A percentile compares a stretch with the other conserved stretches of the same genome.
These are phyloP conservation scores for Dioszegia hungarica DNA, from an alignment of 768 basidiomycete genomes.

Conservation along the genomic window DNA sequence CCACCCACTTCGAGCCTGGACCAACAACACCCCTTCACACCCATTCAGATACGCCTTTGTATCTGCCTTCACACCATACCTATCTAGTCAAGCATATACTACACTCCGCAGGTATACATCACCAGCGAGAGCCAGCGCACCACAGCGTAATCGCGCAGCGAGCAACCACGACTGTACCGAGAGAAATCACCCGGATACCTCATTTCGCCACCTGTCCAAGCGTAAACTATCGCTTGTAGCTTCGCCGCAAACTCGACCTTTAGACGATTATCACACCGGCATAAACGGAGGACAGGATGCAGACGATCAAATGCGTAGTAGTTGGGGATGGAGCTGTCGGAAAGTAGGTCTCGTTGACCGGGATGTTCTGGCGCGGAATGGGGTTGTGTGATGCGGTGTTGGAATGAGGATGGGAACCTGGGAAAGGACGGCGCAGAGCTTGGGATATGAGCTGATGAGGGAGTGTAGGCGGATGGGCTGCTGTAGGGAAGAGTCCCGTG, in stretches of 20 bases:
- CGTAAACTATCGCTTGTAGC: neutral
- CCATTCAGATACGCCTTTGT: too few species aligned
- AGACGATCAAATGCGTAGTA: conserved; percentile 51
- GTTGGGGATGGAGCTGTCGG: conserved; percentile 53
- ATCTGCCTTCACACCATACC: too few species aligned
- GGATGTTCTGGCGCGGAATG: neutral
- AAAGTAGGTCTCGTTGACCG: conserved; percentile 42
- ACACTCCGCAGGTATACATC: too few species aligned
- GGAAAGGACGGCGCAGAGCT: neutral
- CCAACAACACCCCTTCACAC: too few species aligned
- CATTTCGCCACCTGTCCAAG: conserved; percentile 2
- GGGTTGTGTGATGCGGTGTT: neutral
- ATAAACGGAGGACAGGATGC: conserved; percentile 24
- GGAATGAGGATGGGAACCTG: neutral
- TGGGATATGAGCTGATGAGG: neutral
- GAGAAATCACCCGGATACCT: neutral
- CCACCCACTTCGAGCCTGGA: too few species aligned
- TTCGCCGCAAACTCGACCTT: neutral
- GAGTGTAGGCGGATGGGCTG: neutral
- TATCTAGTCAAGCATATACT: too few species aligned
- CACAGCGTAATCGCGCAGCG: too few species aligned
- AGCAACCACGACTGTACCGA: too few species aligned
- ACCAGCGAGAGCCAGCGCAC: too few species aligned
- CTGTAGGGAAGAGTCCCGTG: neutral
- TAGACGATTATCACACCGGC: too few species aligned